phyloP scores from a whole-genome alignment of 1,284 basidiomycete genomes.

The Bothia castanella region DNA sequence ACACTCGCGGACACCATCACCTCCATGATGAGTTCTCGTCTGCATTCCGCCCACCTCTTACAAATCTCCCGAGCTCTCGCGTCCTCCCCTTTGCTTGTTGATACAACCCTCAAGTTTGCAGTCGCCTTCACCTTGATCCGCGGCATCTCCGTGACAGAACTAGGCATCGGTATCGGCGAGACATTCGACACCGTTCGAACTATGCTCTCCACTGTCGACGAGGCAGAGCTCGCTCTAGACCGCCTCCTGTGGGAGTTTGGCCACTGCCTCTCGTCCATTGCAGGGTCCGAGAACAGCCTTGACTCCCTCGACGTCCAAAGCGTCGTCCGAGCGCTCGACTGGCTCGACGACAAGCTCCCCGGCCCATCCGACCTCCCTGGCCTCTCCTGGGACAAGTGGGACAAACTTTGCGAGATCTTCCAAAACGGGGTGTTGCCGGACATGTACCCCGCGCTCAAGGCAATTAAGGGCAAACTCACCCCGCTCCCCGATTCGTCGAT shows the following conservation, averaged over 20 bases:
- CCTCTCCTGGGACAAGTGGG: conserved; percentile 33
- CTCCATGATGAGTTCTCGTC: conserved; percentile 24
- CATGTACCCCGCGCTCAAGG: conserved; percentile 27
- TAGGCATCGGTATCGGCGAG: conserved; percentile 17
- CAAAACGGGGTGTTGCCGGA: conserved; percentile 29
- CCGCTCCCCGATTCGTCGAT: conserved; percentile 26
- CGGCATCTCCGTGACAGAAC: conserved; percentile 27
- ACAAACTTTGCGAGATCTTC: conserved; percentile 30
- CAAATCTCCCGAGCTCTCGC: conserved; percentile 28
- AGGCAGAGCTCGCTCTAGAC: conserved; percentile 32
- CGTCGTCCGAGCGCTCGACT: conserved; percentile 28
- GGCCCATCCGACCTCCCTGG: conserved; percentile 35
- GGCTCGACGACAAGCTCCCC: conserved; percentile 31
- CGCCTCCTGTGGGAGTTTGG: conserved; percentile 37
- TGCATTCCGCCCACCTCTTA: conserved; percentile 29
- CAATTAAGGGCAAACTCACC: conserved; percentile 31
- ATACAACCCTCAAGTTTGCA: conserved; percentile 42
- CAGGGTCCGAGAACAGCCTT: conserved; percentile 25
- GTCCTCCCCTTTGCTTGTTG: conserved; percentile 30
- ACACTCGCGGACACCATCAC: conserved; percentile 23
- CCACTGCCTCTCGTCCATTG: conserved; percentile 32
- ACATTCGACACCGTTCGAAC: conserved; percentile 31
- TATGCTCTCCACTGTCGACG: conserved; percentile 32
- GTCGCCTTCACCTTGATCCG: conserved; percentile 42
- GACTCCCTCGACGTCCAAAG: conserved; percentile 31